phyloP scores from a whole-genome alignment of 805 yeast species.

The Wickerhamiella parazyma region DNA sequence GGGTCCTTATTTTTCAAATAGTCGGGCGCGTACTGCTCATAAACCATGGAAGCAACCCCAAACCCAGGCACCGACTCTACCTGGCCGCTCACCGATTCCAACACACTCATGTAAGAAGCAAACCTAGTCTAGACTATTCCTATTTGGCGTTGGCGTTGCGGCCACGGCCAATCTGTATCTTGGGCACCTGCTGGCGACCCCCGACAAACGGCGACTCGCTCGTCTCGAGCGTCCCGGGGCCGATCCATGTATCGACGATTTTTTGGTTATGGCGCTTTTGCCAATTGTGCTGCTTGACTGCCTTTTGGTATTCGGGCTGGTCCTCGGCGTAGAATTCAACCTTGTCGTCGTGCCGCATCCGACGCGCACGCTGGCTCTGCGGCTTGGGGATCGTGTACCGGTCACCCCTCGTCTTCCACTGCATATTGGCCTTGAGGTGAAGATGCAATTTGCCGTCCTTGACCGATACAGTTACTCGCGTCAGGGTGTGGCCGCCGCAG shows the following conservation, averaged over 20 bases:
- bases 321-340: slow-evolving; percentile 72
- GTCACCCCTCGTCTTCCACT: slow-evolving; percentile 87
- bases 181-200: slow-evolving; percentile 33
- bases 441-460: slow-evolving; percentile 73
- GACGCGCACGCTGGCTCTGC: slow-evolving; percentile 61
- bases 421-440: slow-evolving; percentile 79
- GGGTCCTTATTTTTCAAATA: slow-evolving; percentile 39
- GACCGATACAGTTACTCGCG: slow-evolving; percentile 83
- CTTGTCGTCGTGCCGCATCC: slow-evolving; percentile 63
- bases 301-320: slow-evolving; percentile 84
- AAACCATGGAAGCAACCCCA: slow-evolving; percentile 39
- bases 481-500: slow-evolving; percentile 86
- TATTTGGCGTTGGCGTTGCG: slow-evolving; percentile 46
- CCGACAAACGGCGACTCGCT: slow-evolving; percentile 80
- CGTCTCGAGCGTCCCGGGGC: slow-evolving; percentile 76
- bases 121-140: neutral
- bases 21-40: slow-evolving; percentile 58
- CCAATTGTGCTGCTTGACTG: slow-evolving; percentile 80
- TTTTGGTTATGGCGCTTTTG: slow-evolving; percentile 76
- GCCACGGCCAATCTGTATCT: slow-evolving; percentile 74
- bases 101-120: slow-evolving; percentile 2
- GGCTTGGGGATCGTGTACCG: slow-evolving; percentile 78
- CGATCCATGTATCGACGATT: slow-evolving; percentile 73
- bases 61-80: slow-evolving; percentile 46
- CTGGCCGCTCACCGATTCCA: slow-evolving; percentile 17